Percentiles rank a stretch among this genome's conserved stretches.
Evolutionary conservation across 345 rosid species (phyloP).

Genomic region (Melaleuca quinquenervia): DNA sequence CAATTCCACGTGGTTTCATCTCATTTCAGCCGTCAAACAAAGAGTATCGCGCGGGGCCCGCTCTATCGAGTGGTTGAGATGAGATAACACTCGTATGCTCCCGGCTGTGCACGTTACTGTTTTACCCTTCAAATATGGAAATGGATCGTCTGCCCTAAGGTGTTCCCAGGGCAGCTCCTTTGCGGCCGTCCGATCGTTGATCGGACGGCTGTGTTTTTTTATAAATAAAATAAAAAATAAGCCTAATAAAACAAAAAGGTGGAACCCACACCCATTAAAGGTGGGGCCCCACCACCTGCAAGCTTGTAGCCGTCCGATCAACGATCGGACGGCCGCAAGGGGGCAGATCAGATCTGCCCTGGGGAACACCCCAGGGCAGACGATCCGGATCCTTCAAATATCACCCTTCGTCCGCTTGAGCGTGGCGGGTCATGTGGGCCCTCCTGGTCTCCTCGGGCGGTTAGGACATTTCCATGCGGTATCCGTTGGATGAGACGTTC

Average conservation of each 20-base stretch:
- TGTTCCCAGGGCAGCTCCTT: no score
- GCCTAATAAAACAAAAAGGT: no score
- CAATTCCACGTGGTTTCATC: not conserved
- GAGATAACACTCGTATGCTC: not conserved
- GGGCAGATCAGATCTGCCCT: no score
- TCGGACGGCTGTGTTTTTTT: no score
- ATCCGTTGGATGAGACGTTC: not conserved
- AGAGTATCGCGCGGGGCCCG: not conserved
- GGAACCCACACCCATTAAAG: no score
- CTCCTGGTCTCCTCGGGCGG: not conserved
- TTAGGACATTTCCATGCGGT: not conserved
- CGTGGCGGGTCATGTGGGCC: not conserved
- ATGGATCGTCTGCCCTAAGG: no score
- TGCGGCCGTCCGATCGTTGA: no score
- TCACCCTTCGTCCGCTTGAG: not conserved
- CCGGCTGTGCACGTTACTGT: not conserved
- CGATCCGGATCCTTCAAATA: not conserved
- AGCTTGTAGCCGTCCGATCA: no score
- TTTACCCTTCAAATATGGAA: not conserved
- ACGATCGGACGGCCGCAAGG: no score
- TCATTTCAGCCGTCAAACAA: not conserved
- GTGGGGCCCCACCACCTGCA: no score
- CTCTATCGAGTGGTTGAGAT: not conserved
- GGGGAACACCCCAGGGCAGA: no score
- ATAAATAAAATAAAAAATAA: no score